Evolutionary conservation across 2,329 filamentous ascomycete species (phyloP).

Genomic region (Aspergillus japonicus): DNA sequence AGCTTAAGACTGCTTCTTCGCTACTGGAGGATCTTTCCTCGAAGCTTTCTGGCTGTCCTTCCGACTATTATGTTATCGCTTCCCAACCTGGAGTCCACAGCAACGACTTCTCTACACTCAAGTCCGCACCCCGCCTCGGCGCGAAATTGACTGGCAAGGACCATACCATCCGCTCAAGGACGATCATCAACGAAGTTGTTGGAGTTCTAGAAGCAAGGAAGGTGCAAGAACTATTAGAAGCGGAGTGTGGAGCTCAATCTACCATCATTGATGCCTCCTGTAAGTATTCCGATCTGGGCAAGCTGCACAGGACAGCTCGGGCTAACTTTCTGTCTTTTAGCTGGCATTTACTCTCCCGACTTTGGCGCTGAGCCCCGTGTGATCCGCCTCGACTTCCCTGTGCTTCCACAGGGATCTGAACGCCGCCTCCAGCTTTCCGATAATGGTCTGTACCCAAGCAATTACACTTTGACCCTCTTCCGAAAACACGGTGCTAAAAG

Average conservation of each 20-base stretch:
- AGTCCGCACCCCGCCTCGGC: constrained; percentile 55
- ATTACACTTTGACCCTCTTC: not conserved
- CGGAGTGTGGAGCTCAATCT: constrained; percentile 49
- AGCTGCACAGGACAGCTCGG: not conserved
- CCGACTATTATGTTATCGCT: constrained; percentile 73
- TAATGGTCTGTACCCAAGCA: constrained; percentile 41
- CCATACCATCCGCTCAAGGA: constrained; percentile 55
- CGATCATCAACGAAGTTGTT: constrained; percentile 54
- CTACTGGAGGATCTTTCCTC: constrained; percentile 44
- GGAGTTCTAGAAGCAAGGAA: constrained; percentile 48
- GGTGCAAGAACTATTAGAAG: constrained; percentile 45
- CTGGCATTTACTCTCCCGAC: constrained; percentile 39
- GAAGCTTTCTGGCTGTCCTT: constrained; percentile 65
- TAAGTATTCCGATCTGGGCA: constrained; percentile 25
- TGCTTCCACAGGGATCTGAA: constrained; percentile 36
- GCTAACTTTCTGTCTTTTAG: constrained; percentile 28
- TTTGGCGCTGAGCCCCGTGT: constrained; percentile 43
- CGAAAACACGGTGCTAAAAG: constrained; percentile 6
- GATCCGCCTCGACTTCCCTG: constrained; percentile 47
- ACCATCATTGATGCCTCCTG: constrained; percentile 46
- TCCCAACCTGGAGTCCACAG: constrained; percentile 72
- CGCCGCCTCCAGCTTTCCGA: constrained; percentile 42
- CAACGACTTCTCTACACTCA: constrained; percentile 61
- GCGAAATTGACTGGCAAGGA: constrained; percentile 50
- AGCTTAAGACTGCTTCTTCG: constrained; percentile 46